Evolutionary conservation across 2,329 filamentous ascomycete species (phyloP).

Genomic region (Scytalidium sp.): DNA sequence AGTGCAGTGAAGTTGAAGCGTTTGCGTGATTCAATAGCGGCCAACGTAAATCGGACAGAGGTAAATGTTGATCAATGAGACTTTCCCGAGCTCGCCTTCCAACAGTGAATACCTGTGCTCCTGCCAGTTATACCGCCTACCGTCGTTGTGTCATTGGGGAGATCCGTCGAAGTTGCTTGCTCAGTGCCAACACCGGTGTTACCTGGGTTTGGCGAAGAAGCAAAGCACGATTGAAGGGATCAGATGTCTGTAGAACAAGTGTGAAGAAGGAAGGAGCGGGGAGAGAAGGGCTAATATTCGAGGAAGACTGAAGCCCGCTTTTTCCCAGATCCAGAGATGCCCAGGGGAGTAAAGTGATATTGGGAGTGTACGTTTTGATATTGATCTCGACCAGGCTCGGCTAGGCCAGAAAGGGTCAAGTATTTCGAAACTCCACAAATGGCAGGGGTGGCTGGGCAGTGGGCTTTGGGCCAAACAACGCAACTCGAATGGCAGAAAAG

Average conservation of each 20-base stretch:
- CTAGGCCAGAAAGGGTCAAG: background rate
- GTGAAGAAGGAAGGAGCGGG: background rate
- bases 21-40: too few species aligned
- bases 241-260: background rate
- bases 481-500: background rate
- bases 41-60: slow-evolving; percentile 5
- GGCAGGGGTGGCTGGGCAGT: background rate
- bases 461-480: too few species aligned
- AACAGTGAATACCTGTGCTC: background rate
- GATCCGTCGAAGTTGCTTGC: background rate
- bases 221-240: too few species aligned
- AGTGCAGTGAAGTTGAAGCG: background rate
- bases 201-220: too few species aligned
- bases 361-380: background rate
- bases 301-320: background rate
- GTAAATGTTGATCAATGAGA: background rate
- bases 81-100: background rate
- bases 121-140: background rate
- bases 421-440: background rate
- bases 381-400: background rate
- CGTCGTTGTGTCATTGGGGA: background rate
- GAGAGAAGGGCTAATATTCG: background rate
- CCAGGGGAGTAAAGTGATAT: background rate
- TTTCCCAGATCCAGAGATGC: background rate
- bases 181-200: background rate